Evolutionary conservation across 2,329 filamentous ascomycete species (phyloP).

Genomic region (Periglandula ipomoeae): DNA sequence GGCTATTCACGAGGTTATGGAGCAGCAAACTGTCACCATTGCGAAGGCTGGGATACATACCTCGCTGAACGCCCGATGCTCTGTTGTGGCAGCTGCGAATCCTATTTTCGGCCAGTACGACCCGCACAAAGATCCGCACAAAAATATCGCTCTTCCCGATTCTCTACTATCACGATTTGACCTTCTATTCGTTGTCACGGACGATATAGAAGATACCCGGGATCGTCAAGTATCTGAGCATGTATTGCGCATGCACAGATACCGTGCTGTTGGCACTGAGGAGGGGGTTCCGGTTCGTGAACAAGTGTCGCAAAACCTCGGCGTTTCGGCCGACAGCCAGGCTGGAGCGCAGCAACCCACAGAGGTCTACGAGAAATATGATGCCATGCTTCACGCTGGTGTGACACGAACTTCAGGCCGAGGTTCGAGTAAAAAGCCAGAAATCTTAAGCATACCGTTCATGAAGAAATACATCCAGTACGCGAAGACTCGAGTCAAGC

Average conservation of each 20-base stretch:
- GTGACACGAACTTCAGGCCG: conserved; percentile 69
- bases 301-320: conserved; percentile 71
- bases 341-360: conserved; percentile 65
- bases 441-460: conserved; percentile 92
- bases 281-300: conserved; percentile 93
- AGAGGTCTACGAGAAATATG: conserved; percentile 93
- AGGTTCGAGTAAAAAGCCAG: conserved; percentile 65
- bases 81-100: conserved; percentile 92
- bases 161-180: conserved; percentile 97
- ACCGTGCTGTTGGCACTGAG: conserved; percentile 84
- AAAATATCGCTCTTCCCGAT: conserved; percentile 95
- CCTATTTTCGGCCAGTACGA: conserved; percentile 98
- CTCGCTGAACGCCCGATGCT: conserved; percentile 91
- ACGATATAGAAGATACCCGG: conserved; percentile 90
- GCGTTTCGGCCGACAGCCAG: conserved; percentile 76
- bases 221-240: conserved; percentile 93
- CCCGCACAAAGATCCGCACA: conserved; percentile 95
- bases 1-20: conserved; percentile 99
- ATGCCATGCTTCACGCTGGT: conserved; percentile 89
- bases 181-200: conserved; percentile 92
- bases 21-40: conserved; percentile 98
- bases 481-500: conserved; percentile 85
- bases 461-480: conserved; percentile 99
- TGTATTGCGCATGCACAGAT: conserved; percentile 93
- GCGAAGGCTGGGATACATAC: conserved; percentile 98